Conservation (phyloP, 352 stramenopile genomes). For the Achlya hypogyna region DNA sequence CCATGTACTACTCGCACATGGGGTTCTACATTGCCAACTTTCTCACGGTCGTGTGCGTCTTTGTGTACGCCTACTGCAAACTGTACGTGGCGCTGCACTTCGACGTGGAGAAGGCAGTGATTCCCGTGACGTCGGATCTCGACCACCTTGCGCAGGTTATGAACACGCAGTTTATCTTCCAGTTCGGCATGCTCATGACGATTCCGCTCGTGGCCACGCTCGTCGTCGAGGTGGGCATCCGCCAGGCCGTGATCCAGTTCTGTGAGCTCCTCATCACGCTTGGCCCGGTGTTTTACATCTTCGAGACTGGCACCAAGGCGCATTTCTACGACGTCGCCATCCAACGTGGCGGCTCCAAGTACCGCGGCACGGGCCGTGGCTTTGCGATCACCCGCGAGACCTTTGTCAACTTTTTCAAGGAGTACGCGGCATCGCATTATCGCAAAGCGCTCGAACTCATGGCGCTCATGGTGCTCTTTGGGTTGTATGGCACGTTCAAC, state of each 20-base stretch:
- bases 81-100: conserved; percentile 70
- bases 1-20: conserved; percentile 84
- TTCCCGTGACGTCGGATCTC: conserved; percentile 63
- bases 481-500: conserved; percentile 61
- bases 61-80: conserved; percentile 79
- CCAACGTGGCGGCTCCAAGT: conserved; percentile 77
- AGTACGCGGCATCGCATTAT: conserved; percentile 81
- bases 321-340: conserved; percentile 82
- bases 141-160: conserved; percentile 64
- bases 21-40: conserved; percentile 86
- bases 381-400: conserved; percentile 81
- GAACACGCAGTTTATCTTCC: conserved; percentile 80
- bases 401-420: conserved; percentile 85
- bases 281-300: conserved; percentile 82
- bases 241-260: conserved; percentile 61
- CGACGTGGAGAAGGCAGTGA: conserved; percentile 59
- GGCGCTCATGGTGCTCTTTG: conserved; percentile 75
- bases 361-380: conserved; percentile 73
- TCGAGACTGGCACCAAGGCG: conserved; percentile 77
- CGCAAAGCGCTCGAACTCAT: conserved; percentile 83
- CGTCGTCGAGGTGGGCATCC: conserved; percentile 72
- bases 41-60: conserved; percentile 78
- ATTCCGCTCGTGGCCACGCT: conserved; percentile 68
- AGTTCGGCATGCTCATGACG: conserved; percentile 80
- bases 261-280: conserved; percentile 68